Percentiles rank a stretch among this genome's conserved stretches.
Conservation (phyloP, 2,329 filamentous ascomycete genomes). For the Diaporthe destruens region DNA sequence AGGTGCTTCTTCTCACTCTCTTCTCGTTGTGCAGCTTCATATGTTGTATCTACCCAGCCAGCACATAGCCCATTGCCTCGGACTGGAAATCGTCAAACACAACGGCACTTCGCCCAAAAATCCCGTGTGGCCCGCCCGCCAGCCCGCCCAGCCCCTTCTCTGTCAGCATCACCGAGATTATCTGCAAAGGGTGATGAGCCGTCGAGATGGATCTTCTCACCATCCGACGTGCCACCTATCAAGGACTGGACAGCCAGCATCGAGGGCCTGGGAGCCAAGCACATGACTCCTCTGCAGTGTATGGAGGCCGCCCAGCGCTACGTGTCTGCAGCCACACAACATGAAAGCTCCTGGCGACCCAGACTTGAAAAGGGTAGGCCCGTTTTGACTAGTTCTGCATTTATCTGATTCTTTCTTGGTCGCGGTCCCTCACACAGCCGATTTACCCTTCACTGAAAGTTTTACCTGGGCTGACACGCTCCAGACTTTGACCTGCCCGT, state of each 20-base stretch:
- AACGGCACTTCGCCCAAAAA: slow-evolving; percentile 30
- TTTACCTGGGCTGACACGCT: neutral
- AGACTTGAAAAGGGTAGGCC: slow-evolving; percentile 43
- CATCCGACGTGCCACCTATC: slow-evolving; percentile 47
- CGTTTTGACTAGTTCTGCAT: neutral
- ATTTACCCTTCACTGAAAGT: neutral
- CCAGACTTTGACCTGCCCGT: slow-evolving; percentile 46
- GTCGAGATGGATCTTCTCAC: slow-evolving; percentile 44
- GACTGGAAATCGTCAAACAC: neutral
- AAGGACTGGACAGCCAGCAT: slow-evolving; percentile 46
- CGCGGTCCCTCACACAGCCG: neutral
- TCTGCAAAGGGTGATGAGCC: slow-evolving; percentile 24
- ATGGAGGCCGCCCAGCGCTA: slow-evolving; percentile 45
- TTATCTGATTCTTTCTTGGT: too few relatives aligned
- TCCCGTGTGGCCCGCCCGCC: neutral
- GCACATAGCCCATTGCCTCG: too few relatives aligned
- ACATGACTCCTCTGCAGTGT: slow-evolving; percentile 46
- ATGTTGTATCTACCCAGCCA: neutral
- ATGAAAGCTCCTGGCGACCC: slow-evolving; percentile 45
- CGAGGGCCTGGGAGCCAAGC: slow-evolving; percentile 35
- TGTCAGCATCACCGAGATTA: slow-evolving; percentile 10
- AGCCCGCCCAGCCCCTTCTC: slow-evolving; percentile 3
- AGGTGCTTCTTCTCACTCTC: slow-evolving; percentile 25
- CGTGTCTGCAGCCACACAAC: slow-evolving; percentile 44
- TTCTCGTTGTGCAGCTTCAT: neutral